Base-by-base conservation (phyloP, 2,329 filamentous ascomycete genomes). In the Aspergillus tamarii region DNA sequence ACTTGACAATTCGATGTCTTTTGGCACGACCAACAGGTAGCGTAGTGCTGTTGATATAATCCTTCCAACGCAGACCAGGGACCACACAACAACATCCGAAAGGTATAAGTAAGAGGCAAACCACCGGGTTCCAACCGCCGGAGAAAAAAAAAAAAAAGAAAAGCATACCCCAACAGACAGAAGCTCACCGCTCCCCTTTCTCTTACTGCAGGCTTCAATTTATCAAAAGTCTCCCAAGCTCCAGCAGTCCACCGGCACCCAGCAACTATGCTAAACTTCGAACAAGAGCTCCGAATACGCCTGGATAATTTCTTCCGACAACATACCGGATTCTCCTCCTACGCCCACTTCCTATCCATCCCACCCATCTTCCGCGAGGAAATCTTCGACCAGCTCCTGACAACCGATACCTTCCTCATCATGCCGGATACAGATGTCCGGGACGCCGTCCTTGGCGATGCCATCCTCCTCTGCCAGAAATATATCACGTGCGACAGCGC, bases 361-460 rank as follows among this genome's bases (percentile, higher is more conserved):
- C 48, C 48, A 4, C 48, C 28, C 16, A 52, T 52, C 28, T 52
- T 52, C 28, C 48, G 48, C 48, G 48, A 52, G 48, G 48, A 52
- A 52, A 52, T 52, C 19, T 52, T 32, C 48, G 48, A 52, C 19
- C 48, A 52, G 28, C 48, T 52, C 5, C 48, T 52, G 4, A 52
- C 48, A 5, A 52, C 48, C 16, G 48, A 52, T n/a, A 52, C 26
- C 28, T 52, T 52, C 48, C 48, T 52, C 48, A 52, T 52, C 28
- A 52, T 52, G 48, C 48, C 48, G 9, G 48, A 52, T 30, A 52
- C 28, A 10, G 48, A 52, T 19, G 48, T 52, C 48, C 48, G 48
- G 11, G 48, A 52, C 28, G 48, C 48, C 16, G 48, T 52, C 16
- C 48, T 52, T 9, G 48, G 48, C 28, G 48, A 52, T 19, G 48